Base-by-base conservation (phyloP, 2,329 filamentous ascomycete genomes). In the Penicillium sp. region DNA sequence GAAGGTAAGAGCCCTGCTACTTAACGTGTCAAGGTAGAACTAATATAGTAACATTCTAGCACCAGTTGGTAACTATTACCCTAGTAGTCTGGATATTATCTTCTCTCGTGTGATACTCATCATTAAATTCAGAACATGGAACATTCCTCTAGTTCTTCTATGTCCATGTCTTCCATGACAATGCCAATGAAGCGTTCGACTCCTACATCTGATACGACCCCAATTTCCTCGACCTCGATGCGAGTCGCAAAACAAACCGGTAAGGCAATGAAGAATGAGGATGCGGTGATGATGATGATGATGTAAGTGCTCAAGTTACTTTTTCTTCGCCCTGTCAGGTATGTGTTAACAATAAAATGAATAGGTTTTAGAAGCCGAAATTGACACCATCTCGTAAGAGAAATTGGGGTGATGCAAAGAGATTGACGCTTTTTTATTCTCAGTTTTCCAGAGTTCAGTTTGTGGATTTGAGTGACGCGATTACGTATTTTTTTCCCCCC, bases 101-200 rank as follows among this genome's bases (percentile, higher is more conserved):
- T 39, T 14, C 16, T 36, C 16, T 39, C 19, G 3, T 11, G 14
- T 42, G 18, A n/a, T n/a, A 16, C 33, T 49, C 43, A 51, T n/a
- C 10, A 26, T 5, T 28, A 23, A 36, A 24, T 18, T 29, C 16
- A 57, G 43, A 21, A 42, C 21, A 31, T 42, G 26, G 26, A 61
- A 3, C 34, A 43, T 14, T 16, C 49, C 13, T 24, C 43, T 14
- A 43, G 39, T 34, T 43, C 57, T 10, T 40, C 56, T 11, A 50
- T 42, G 52, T 33, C 49, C 29, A 51, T 47, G 33, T 49, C 51
- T 2, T 45, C 42, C n/a, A 45, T 45, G 42, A 31, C 42, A 13
- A 54, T 55, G 51, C 44, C 47, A 14, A 58, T 52, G 45, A 58
- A 58, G 40, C 47, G 33, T 5, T 28, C 42, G 3, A 52, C 48